These are phyloP conservation scores for Russula earlei DNA, from an alignment of 768 basidiomycete species.

Conservation along the genomic window DNA sequence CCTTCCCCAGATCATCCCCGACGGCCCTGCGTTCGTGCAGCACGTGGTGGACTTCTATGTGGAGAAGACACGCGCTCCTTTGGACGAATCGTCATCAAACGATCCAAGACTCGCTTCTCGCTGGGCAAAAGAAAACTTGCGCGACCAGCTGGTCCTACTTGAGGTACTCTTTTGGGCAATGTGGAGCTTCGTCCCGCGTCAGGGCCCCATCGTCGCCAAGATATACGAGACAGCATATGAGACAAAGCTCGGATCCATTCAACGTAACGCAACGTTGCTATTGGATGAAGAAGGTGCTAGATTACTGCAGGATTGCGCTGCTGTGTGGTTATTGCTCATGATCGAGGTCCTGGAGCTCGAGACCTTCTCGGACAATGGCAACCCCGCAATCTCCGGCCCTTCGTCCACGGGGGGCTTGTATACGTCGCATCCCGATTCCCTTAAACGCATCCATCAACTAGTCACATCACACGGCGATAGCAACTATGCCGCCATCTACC, in stretches of 20 bases:
- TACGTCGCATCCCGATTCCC: constrained; percentile 48
- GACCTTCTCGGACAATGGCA: constrained; percentile 43
- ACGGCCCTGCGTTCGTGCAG: constrained; percentile 53
- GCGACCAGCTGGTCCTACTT: constrained; percentile 71
- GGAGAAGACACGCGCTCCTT: constrained; percentile 38
- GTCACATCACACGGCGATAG: constrained; percentile 49
- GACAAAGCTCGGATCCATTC: constrained; percentile 54
- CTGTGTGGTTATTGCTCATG: constrained; percentile 70
- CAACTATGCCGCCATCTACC: constrained; percentile 60
- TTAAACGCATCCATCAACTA: constrained; percentile 58
- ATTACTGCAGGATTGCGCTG: constrained; percentile 56
- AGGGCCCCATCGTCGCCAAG: constrained; percentile 49
- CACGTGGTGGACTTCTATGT: constrained; percentile 53
- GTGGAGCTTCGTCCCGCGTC: constrained; percentile 66
- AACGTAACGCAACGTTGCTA: constrained; percentile 53
- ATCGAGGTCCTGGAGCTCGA: constrained; percentile 79
- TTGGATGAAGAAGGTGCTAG: constrained; percentile 67
- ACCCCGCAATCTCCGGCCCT: constrained; percentile 43
- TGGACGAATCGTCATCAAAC: constrained; percentile 37
- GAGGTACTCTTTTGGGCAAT: constrained; percentile 87
- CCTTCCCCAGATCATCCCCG: constrained; percentile 52
- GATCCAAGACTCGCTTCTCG: constrained; percentile 51
- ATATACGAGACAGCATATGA: constrained; percentile 58
- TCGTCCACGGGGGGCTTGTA: constrained; percentile 44
- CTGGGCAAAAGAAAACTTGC: constrained; percentile 66